phyloP scores from a whole-genome alignment of 441 rosid species.

The Melianthus villosus region DNA sequence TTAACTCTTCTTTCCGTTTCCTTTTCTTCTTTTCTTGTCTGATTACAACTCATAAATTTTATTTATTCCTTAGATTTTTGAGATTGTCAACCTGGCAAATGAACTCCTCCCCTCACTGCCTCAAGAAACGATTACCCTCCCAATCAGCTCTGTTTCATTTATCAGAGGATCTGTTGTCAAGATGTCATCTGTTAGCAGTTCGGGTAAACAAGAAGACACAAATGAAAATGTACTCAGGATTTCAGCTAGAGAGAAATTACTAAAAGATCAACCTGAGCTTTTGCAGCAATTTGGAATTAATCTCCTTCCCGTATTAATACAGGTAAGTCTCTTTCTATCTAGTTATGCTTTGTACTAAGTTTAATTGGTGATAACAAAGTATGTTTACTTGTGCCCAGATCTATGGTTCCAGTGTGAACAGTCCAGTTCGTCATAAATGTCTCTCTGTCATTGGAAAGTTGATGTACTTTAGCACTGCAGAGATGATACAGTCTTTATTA shows the following conservation, averaged over 20 bases:
- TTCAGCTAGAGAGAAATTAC: constrained; percentile 72
- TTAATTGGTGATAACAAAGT: no score
- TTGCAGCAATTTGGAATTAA: constrained; percentile 92
- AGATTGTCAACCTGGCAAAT: constrained; percentile 96
- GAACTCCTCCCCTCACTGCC: constrained; percentile 98
- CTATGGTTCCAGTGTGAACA: constrained; percentile 94
- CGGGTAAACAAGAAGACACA: constrained; percentile 53
- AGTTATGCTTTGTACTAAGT: no score
- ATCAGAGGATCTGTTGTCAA: constrained; percentile 57
- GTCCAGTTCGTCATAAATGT: constrained; percentile 92
- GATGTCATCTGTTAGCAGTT: constrained; percentile 51
- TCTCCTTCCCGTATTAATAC: constrained; percentile 91
- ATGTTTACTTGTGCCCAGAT: no score
- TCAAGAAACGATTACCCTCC: constrained; percentile 79
- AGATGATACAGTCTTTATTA: constrained; percentile 80
- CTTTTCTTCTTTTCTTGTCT: no score
- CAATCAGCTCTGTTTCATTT: constrained; percentile 50
- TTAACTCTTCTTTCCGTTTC: no score
- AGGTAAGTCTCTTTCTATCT: constrained; percentile 42
- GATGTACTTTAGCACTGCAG: constrained; percentile 84
- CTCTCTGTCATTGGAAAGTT: constrained; percentile 90
- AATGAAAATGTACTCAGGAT: constrained; percentile 35
- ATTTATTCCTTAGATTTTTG: constrained; percentile 98
- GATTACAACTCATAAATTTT: no score
- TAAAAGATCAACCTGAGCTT: constrained; percentile 87